A percentile compares a stretch with the other conserved stretches of the same genome.
Evolutionary conservation across 495 filamentous ascomycete species (phyloP).

Genomic region (Annulohypoxylon maeteangense): DNA sequence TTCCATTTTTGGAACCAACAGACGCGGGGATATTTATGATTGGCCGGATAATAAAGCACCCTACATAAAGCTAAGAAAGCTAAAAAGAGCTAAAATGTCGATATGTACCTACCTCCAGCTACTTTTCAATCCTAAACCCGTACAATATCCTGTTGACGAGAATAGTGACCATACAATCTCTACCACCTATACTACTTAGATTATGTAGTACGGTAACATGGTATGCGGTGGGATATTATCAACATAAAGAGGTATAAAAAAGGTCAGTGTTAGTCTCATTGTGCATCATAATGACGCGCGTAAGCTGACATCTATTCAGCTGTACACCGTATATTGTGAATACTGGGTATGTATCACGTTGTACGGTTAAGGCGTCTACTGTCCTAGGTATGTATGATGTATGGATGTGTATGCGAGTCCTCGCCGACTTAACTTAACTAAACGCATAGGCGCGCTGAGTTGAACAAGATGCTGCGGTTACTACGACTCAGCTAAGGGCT

Average conservation of each 20-base stretch:
- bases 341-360: constrained; percentile 1
- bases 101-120: background rate
- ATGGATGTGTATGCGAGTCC: background rate
- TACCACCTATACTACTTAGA: background rate
- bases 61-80: background rate
- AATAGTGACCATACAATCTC: background rate
- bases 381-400: background rate
- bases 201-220: background rate
- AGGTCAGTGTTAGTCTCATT: background rate
- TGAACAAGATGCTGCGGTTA: background rate
- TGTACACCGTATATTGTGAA: background rate
- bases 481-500: background rate
- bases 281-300: constrained; percentile 18
- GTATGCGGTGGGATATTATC: background rate
- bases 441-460: constrained; percentile 28
- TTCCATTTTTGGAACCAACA: background rate
- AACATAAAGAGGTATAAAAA: background rate
- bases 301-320: constrained; percentile 30
- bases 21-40: constrained; percentile 23
- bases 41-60: constrained; percentile 28
- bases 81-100: constrained; percentile 13
- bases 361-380: constrained; percentile 17
- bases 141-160: constrained; percentile 6
- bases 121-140: background rate
- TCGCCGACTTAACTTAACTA: background rate